phyloP scores from a whole-genome alignment of 176 grass and related monocot species.

The Melocanna baccifera region DNA sequence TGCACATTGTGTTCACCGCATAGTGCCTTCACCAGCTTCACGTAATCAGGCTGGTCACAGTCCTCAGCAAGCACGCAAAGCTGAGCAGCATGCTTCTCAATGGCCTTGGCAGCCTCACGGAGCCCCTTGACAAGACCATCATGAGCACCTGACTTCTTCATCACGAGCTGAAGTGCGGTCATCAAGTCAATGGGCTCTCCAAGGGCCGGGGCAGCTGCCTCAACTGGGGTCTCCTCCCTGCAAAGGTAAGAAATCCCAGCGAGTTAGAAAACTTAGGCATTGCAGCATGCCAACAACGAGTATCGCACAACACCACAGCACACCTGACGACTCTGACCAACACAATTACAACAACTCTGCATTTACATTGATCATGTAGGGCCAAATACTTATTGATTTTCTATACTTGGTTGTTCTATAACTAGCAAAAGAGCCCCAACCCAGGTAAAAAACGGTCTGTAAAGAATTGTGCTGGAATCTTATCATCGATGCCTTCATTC shows the following conservation, averaged over 20 bases:
- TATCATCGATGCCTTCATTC: too few relatives aligned
- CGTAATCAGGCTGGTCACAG: conserved; percentile 57
- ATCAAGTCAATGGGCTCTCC: conserved; percentile 61
- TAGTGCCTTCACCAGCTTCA: conserved; percentile 58
- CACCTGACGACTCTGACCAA: too few relatives aligned
- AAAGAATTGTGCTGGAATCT: too few relatives aligned
- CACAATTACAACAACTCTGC: too few relatives aligned
- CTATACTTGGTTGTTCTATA: too few relatives aligned
- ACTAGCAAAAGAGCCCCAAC: too few relatives aligned
- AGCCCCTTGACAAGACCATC: conserved; percentile 49
- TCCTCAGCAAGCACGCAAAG: conserved; percentile 51
- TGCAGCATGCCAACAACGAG: not conserved
- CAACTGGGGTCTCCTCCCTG: conserved; percentile 45
- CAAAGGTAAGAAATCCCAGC: not conserved
- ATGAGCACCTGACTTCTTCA: conserved; percentile 52
- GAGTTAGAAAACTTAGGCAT: not conserved
- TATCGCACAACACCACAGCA: not conserved
- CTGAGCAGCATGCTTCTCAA: conserved; percentile 54
- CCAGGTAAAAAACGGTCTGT: too few relatives aligned
- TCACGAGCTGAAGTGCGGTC: conserved; percentile 49
- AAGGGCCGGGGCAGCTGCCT: conserved; percentile 37
- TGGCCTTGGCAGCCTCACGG: conserved; percentile 47
- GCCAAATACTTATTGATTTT: too few relatives aligned
- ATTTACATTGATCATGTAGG: too few relatives aligned
- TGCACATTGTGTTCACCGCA: conserved; percentile 59